Conservation (phyloP, 495 filamentous ascomycete genomes). For the Margaritispora aquatica region DNA sequence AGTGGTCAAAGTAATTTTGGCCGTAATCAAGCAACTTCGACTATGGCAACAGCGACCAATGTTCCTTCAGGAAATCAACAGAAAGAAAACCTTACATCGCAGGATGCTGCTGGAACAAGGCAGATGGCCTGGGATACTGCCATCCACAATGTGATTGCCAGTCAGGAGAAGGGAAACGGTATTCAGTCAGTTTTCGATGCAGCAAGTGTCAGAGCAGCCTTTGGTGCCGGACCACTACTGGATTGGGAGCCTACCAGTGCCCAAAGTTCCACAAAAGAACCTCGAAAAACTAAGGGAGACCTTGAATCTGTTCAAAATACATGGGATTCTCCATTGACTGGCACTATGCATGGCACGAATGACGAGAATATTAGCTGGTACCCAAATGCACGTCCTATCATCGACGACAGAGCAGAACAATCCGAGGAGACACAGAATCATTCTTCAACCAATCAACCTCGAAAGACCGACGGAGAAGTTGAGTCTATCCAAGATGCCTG, state of each 20-base stretch:
- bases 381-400: no score
- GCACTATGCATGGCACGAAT: no score
- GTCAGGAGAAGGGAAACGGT: not conserved
- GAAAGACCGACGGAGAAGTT: no score
- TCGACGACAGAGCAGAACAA: no score
- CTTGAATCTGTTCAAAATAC: not conserved
- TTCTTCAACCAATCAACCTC: no score
- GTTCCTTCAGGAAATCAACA: not conserved
- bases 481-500: no score
- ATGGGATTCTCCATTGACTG: not conserved
- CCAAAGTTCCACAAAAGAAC: not conserved
- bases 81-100: not conserved
- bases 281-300: not conserved
- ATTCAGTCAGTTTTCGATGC: not conserved
- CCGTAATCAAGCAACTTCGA: no score
- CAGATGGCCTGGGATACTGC: not conserved
- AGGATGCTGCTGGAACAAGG: not conserved
- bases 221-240: not conserved
- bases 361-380: no score
- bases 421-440: no score
- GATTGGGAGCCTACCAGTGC: not conserved
- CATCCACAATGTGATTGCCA: not conserved
- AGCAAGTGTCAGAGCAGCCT: not conserved
- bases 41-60: no score
- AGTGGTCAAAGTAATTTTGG: no score